phyloP scores from a whole-genome alignment of 208 protist genomes.

The Trypanosoma avium region DNA sequence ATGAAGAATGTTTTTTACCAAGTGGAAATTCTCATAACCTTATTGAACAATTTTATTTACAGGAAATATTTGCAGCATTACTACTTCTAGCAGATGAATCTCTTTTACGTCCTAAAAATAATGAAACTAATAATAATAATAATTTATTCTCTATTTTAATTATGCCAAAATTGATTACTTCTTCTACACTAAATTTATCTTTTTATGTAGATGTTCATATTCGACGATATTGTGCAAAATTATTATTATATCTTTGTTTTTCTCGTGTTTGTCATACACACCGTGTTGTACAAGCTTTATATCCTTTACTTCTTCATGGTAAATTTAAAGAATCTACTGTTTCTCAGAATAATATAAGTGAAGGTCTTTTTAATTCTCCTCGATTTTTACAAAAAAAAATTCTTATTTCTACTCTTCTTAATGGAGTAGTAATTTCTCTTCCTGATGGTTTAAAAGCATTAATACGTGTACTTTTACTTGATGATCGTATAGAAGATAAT shows the following conservation, averaged over 20 bases:
- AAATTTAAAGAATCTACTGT: not conserved
- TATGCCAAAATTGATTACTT: not conserved
- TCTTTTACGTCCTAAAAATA: no score
- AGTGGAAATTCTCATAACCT: not conserved
- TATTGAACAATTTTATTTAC: conserved; percentile 39
- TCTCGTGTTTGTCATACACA: conserved; percentile 28
- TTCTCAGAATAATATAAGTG: conserved; percentile 45
- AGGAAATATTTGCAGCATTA: conserved; percentile 54
- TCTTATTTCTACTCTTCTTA: conserved; percentile 46
- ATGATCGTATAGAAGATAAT: conserved; percentile 47
- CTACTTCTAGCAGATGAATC: conserved; percentile 42
- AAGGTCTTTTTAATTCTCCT: conserved; percentile 38
- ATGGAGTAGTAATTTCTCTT: conserved; percentile 46
- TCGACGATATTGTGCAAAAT: conserved; percentile 39
- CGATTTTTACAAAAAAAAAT: conserved; percentile 34
- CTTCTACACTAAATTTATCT: conserved; percentile 25
- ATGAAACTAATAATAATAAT: no score
- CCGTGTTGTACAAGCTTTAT: conserved; percentile 54
- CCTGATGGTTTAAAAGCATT: conserved; percentile 45
- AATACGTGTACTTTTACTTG: conserved; percentile 58
- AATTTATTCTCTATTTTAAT: not conserved
- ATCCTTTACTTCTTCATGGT: conserved; percentile 60
- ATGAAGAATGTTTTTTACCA: not conserved
- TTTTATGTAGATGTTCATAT: conserved; percentile 57
- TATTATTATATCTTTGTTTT: conserved; percentile 70